These are phyloP conservation scores for Uromyces viciae-fabae DNA, from an alignment of 1,284 basidiomycete species.

Conservation along the genomic window DNA sequence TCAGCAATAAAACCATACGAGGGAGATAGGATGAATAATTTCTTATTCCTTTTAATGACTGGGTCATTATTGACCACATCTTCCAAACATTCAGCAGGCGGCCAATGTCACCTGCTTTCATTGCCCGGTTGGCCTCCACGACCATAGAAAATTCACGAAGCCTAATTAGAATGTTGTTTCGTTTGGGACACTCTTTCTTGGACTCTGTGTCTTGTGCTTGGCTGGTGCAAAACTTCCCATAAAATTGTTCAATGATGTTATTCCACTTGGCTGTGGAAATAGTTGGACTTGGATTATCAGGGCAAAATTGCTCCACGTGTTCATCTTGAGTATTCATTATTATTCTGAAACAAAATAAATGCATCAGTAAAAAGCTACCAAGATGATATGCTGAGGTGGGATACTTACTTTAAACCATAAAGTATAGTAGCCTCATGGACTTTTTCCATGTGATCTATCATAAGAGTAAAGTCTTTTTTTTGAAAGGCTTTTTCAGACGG, in stretches of 20 bases:
- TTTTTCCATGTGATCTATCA: conserved; percentile 6
- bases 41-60: too few relatives aligned
- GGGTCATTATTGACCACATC: too few relatives aligned
- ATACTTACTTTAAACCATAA: not conserved
- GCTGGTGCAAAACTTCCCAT: too few relatives aligned
- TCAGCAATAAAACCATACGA: too few relatives aligned
- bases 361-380: not conserved
- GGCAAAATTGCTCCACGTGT: not conserved
- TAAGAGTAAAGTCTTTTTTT: not conserved
- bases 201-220: too few relatives aligned
- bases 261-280: not conserved
- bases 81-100: too few relatives aligned
- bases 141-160: too few relatives aligned
- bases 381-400: not conserved
- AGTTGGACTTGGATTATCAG: not conserved
- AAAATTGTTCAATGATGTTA: not conserved
- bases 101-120: too few relatives aligned
- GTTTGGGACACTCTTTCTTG: too few relatives aligned
- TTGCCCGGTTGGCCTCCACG: too few relatives aligned
- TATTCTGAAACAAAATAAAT: not conserved
- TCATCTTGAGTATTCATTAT: not conserved
- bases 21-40: too few relatives aligned
- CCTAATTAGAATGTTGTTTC: too few relatives aligned
- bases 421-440: conserved; percentile 1
- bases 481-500: not conserved